A percentile compares a stretch with the other conserved stretches of the same genome.
phyloP scores from a whole-genome alignment of 306 rosid genomes.

The Neltuma alba region DNA sequence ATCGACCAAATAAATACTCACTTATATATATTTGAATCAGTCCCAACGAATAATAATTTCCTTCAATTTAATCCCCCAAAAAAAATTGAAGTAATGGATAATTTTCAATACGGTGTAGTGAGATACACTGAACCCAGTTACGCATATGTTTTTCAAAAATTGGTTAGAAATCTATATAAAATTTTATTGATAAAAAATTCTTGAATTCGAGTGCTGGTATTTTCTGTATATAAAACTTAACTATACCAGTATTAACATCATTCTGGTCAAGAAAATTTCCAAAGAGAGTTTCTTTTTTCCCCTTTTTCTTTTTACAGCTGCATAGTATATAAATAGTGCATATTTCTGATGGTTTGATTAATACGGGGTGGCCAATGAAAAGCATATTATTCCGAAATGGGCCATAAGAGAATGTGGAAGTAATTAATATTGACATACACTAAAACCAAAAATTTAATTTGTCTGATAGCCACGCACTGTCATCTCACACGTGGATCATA shows the following conservation, averaged over 20 bases:
- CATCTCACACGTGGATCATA: slow-evolving; percentile 30
- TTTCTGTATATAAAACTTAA: too few relatives aligned
- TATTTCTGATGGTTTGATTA: too few relatives aligned
- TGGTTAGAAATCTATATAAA: too few relatives aligned
- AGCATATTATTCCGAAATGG: slow-evolving; percentile 1
- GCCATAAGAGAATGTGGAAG: background rate
- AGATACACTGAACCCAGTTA: background rate
- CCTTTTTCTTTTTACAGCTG: too few relatives aligned
- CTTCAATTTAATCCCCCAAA: background rate
- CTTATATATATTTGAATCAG: background rate
- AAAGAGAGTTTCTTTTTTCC: too few relatives aligned
- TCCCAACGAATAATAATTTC: background rate
- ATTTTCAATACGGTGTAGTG: background rate
- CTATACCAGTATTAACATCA: too few relatives aligned
- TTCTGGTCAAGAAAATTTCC: too few relatives aligned
- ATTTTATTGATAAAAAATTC: too few relatives aligned
- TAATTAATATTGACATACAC: slow-evolving; percentile 6
- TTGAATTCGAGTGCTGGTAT: too few relatives aligned
- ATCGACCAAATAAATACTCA: background rate
- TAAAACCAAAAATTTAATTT: background rate
- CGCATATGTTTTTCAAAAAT: too few relatives aligned
- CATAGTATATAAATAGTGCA: too few relatives aligned
- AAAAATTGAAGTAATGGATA: background rate
- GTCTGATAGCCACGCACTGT: background rate
- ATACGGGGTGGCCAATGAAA: too few relatives aligned